These are phyloP conservation scores for Kurtzmaniella cleridarum DNA, from an alignment of 805 yeast genomes.

Conservation along the genomic window DNA sequence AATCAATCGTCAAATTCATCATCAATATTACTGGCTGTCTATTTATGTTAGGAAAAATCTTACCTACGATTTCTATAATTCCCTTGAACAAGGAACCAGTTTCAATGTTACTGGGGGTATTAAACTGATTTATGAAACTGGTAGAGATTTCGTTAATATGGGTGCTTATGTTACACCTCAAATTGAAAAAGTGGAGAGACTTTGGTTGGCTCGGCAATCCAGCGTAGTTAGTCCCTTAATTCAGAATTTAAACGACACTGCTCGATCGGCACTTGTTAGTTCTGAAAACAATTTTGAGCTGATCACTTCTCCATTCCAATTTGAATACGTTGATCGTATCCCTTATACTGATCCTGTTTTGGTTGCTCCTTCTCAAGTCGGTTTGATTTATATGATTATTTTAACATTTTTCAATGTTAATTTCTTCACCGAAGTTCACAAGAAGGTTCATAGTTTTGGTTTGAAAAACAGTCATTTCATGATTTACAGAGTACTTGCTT, in stretches of 20 bases:
- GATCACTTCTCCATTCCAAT: constrained; percentile 28
- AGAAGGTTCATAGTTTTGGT: constrained; percentile 37
- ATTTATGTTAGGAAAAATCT: constrained; percentile 49
- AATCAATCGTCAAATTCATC: constrained; percentile 41
- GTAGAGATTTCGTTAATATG: constrained; percentile 54
- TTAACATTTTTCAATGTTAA: constrained; percentile 67
- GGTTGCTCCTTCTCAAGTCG: constrained; percentile 68
- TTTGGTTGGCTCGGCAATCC: constrained; percentile 22
- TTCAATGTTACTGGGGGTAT: constrained; percentile 28
- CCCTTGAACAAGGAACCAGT: constrained; percentile 29
- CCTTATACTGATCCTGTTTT: constrained; percentile 48
- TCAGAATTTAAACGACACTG: constrained; percentile 9
- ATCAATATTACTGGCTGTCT: constrained; percentile 60
- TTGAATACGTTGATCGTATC: constrained; percentile 39
- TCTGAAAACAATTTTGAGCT: constrained; percentile 6
- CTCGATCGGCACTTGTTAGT: background rate
- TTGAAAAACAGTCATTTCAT: constrained; percentile 42
- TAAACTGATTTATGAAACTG: constrained; percentile 51
- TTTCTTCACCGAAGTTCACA: constrained; percentile 53
- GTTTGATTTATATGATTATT: constrained; percentile 66
- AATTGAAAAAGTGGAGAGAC: constrained; percentile 28
- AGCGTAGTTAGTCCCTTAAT: constrained; percentile 13
- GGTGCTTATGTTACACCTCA: constrained; percentile 36
- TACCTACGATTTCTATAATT: constrained; percentile 31
- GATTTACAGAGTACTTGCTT: constrained; percentile 45